Conservation (phyloP, 352 stramenopile species). For the Phytopythium delawarense region DNA sequence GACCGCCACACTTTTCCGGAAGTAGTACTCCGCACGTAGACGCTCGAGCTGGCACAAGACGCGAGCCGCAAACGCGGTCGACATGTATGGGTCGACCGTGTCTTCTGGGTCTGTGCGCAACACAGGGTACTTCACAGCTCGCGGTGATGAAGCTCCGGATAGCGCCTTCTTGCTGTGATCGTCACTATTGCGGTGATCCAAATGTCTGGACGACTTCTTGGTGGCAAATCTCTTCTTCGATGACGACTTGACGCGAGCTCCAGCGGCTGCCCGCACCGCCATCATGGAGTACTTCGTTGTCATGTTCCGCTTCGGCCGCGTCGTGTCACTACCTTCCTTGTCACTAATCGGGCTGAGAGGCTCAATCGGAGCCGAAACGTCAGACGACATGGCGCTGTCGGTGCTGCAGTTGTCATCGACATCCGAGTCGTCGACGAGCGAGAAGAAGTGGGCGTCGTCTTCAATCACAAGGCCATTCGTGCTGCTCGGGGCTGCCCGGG, state of each 20-base stretch:
- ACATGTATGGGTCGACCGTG: constrained; percentile 41
- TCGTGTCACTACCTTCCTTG: constrained; percentile 12
- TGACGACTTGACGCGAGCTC: constrained; percentile 44
- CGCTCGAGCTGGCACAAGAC: constrained; percentile 70
- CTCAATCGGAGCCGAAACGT: constrained; percentile 11
- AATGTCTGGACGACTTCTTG: constrained; percentile 35
- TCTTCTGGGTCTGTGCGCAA: constrained; percentile 69
- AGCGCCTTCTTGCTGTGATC: constrained; percentile 17
- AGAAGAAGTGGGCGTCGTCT: constrained; percentile 4
- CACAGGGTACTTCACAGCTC: constrained; percentile 58
- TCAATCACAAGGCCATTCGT: not conserved
- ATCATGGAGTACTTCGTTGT: constrained; percentile 55
- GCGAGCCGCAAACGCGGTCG: constrained; percentile 53
- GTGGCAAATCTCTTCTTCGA: constrained; percentile 38
- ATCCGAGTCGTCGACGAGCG: constrained; percentile 10
- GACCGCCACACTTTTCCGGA: constrained; percentile 78
- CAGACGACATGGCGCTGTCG: constrained; percentile 16
- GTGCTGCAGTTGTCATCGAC: constrained; percentile 22
- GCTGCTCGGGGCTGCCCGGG: not conserved
- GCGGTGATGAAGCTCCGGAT: not conserved
- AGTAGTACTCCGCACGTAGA: constrained; percentile 73
- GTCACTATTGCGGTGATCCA: constrained; percentile 37
- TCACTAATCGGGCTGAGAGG: constrained; percentile 14
- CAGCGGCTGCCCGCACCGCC: constrained; percentile 50
- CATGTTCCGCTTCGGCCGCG: constrained; percentile 17